These are phyloP conservation scores for Microbotryomycetes sp. DNA, from an alignment of 1,284 basidiomycete genomes.

Conservation along the genomic window DNA sequence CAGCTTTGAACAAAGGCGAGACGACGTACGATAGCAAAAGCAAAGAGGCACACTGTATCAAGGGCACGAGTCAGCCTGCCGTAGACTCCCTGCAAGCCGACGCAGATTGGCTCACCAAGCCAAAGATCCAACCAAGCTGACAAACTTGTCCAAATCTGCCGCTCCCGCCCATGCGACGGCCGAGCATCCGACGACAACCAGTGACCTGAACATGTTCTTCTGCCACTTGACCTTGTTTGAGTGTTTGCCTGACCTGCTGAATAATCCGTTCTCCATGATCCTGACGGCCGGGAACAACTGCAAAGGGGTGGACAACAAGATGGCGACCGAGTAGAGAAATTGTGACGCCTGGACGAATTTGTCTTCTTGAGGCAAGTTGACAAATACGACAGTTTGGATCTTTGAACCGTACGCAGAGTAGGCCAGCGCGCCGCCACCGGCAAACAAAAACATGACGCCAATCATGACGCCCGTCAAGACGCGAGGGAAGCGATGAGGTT, in stretches of 20 bases:
- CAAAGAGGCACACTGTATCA: constrained; percentile 73
- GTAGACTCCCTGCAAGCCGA: background rate
- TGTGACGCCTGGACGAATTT: constrained; percentile 81
- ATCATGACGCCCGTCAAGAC: constrained; percentile 88
- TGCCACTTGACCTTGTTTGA: constrained; percentile 55
- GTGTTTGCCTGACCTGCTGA: constrained; percentile 75
- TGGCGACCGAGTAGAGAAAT: constrained; percentile 63
- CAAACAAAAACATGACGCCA: constrained; percentile 74
- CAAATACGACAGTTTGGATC: constrained; percentile 82
- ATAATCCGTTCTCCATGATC: constrained; percentile 96
- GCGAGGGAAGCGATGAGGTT: constrained; percentile 85
- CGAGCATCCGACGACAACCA: constrained; percentile 67
- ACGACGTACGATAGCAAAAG: constrained; percentile 46
- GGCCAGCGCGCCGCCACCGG: constrained; percentile 77
- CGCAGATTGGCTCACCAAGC: constrained; percentile 66
- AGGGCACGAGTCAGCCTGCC: background rate
- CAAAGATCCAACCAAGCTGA: constrained; percentile 78
- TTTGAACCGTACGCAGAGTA: constrained; percentile 83
- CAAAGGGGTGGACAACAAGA: constrained; percentile 85
- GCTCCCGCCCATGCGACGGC: constrained; percentile 76
- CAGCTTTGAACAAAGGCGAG: background rate
- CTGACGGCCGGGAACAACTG: constrained; percentile 96
- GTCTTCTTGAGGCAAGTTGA: constrained; percentile 79
- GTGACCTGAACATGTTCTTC: constrained; percentile 84
- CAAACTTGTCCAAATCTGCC: constrained; percentile 91